phyloP scores from a whole-genome alignment of 1,284 basidiomycete species.

The Rhodotorula sp. region DNA sequence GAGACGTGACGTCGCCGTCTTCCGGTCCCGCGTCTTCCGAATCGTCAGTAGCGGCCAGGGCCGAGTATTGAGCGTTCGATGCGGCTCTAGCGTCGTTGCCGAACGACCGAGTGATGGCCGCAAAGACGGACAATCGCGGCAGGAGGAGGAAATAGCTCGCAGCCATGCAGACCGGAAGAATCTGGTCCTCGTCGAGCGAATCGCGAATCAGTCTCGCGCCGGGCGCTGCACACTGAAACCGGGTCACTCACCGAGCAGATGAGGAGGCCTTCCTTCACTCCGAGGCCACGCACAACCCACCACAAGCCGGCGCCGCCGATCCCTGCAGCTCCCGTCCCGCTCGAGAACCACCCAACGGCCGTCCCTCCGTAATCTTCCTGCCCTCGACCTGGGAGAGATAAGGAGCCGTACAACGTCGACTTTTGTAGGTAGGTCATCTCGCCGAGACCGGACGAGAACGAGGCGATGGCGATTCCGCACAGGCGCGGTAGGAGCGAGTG shows the following conservation, averaged over 20 bases:
- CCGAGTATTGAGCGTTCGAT: conserved; percentile 46
- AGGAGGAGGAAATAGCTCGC: conserved; percentile 71
- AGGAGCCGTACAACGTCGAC: conserved; percentile 59
- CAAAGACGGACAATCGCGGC: conserved; percentile 52
- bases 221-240: not conserved
- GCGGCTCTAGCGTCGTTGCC: conserved; percentile 37
- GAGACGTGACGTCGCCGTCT: not conserved
- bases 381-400: not conserved
- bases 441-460: conserved; percentile 88
- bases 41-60: conserved; percentile 49
- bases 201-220: not conserved
- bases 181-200: conserved; percentile 51
- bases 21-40: conserved; percentile 41
- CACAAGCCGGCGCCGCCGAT: conserved; percentile 87
- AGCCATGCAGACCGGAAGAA: conserved; percentile 71
- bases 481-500: conserved; percentile 68
- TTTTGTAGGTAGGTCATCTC: conserved; percentile 93
- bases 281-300: conserved; percentile 87
- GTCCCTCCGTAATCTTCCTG: conserved; percentile 37
- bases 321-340: conserved; percentile 91
- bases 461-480: conserved; percentile 82
- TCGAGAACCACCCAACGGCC: conserved; percentile 49
- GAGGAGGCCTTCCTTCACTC: conserved; percentile 78
- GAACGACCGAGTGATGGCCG: conserved; percentile 53
- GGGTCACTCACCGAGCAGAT: conserved; percentile 52